Base-by-base conservation (phyloP, 352 stramenopile genomes). In the Pythium vanterpoolii region DNA sequence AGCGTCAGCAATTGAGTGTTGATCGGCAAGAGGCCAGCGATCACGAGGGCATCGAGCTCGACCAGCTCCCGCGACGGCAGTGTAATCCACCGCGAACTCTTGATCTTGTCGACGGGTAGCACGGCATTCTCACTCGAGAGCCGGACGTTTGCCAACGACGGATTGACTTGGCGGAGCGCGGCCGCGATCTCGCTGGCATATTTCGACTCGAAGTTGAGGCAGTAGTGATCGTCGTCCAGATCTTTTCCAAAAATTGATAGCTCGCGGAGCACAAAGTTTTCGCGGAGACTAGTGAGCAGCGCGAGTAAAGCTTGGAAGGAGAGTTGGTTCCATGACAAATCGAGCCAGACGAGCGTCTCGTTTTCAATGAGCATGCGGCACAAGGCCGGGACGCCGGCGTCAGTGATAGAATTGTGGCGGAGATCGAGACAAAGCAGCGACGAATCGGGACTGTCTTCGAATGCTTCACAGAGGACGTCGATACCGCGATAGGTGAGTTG, bases 271-370 rank as follows among this genome's bases (percentile, higher is more conserved):
- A 71, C 76, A 56, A 89, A 89, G 21, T 87, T 88, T 19, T 86
- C 77, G 19, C 74, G 64, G 31, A 89, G 34, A 10, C 67, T 64
- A 3, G 52, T 53, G 13, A 89, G 58, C 21, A 93, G 49, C 5
- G 46, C 42, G 7, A 89, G 66, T 5, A 87, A 52, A 23, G 69
- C 72, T 6, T 62, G 60, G 4, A 79, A 76, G 4, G 65, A 76
- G 11, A 87, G 61, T 21, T 75, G 76, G 38, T 90, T 93, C 79
- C 69, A 88, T 36, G 76, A 90, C 14, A 87, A 49, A 54, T 93
- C 67, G 4, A 89, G 73, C 36, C 62, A 74, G 44, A 80, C 68
- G 13, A 93, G 62, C 24, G 83, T 90, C 50, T 93, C 83, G 50
- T 93, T 93, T 54, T 90, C 80, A 40, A 70, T 55, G 0, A 93